A percentile compares a stretch with the other conserved stretches of the same genome.
Evolutionary conservation across 2,329 filamentous ascomycete species (phyloP).

Genomic region (Verticillium tricorpus): DNA sequence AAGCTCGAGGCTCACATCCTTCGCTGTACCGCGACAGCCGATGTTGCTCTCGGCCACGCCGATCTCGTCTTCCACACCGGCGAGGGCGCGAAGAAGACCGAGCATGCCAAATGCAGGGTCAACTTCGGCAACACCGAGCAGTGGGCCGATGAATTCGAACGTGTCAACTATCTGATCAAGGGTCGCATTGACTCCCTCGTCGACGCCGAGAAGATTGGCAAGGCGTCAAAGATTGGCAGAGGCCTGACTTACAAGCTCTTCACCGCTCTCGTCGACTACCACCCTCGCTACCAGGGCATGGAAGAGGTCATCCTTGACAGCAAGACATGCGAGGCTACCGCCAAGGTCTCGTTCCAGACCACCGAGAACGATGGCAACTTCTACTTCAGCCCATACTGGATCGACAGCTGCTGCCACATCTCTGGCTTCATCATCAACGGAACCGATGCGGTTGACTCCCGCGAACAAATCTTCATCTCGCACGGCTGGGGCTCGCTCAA

Average conservation of each 20-base stretch:
- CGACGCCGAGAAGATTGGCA: conserved; percentile 58
- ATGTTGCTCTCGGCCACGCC: conserved; percentile 50
- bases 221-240: conserved; percentile 67
- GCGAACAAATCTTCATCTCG: conserved; percentile 53
- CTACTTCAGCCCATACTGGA: conserved; percentile 54
- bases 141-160: conserved; percentile 63
- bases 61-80: conserved; percentile 55
- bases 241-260: conserved; percentile 75
- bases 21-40: conserved; percentile 54
- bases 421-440: conserved; percentile 59
- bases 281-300: conserved; percentile 50
- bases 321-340: conserved; percentile 35
- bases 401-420: conserved; percentile 55
- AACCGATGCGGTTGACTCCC: conserved; percentile 49
- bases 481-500: conserved; percentile 54
- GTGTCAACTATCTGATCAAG: conserved; percentile 65
- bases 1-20: conserved; percentile 50
- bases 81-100: conserved; percentile 51
- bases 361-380: conserved; percentile 43
- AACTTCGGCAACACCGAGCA: conserved; percentile 51
- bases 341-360: conserved; percentile 41
- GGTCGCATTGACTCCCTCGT: conserved; percentile 54
- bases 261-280: conserved; percentile 52
- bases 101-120: conserved; percentile 60
- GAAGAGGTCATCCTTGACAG: conserved; percentile 53